These are phyloP conservation scores for Fusarium agapanthi DNA, from an alignment of 2,329 filamentous ascomycete species.

Conservation along the genomic window DNA sequence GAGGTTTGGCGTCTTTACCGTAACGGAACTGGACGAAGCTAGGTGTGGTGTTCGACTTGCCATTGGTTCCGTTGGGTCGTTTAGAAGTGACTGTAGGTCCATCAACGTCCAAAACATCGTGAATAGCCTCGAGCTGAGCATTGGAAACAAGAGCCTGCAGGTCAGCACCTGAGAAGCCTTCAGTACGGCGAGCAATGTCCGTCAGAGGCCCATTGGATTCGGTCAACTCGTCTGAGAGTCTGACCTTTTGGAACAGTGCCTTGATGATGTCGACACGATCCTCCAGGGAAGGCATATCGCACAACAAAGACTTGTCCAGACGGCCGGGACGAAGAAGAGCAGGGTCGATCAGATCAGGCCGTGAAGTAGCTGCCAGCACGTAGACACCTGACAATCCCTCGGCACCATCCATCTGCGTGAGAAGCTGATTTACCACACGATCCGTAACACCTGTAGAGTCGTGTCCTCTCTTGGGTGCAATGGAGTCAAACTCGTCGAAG, in stretches of 20 bases:
- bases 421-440: constrained; percentile 95
- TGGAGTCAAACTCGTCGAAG: constrained; percentile 98
- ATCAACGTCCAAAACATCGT: constrained; percentile 78
- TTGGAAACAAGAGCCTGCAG: constrained; percentile 96
- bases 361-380: constrained; percentile 90
- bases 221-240: constrained; percentile 73
- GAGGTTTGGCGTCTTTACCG: constrained; percentile 63
- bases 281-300: constrained; percentile 81
- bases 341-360: constrained; percentile 95
- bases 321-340: constrained; percentile 90
- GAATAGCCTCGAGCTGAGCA: constrained; percentile 95
- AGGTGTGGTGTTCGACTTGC: constrained; percentile 46
- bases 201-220: constrained; percentile 64
- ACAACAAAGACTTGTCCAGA: constrained; percentile 91
- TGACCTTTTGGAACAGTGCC: constrained; percentile 84
- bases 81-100: constrained; percentile 53
- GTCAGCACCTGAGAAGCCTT: constrained; percentile 94
- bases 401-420: constrained; percentile 98
- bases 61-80: constrained; percentile 47
- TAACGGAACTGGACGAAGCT: constrained; percentile 88
- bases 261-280: constrained; percentile 90
- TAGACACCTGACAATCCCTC: constrained; percentile 96
- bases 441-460: constrained; percentile 99
- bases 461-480: constrained; percentile 95
- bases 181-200: constrained; percentile 82